phyloP scores from a whole-genome alignment of 1,284 basidiomycete species.

The Pseudozyma pruni region DNA sequence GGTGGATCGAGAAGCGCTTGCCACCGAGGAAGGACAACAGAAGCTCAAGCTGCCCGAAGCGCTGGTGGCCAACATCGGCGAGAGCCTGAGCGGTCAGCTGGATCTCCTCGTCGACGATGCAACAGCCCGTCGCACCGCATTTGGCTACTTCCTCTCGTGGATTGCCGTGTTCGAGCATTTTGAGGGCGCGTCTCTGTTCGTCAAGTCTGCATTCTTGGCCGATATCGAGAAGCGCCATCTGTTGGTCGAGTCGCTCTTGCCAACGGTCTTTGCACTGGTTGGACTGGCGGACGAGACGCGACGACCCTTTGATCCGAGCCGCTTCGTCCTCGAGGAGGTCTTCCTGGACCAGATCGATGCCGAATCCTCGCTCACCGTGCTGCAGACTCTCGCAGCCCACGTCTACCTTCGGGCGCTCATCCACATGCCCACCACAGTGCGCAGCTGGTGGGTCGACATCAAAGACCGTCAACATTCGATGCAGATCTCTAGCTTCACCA shows the following conservation, averaged over 20 bases:
- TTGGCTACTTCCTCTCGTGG: constrained; percentile 81
- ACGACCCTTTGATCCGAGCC: constrained; percentile 77
- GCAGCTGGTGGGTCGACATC: constrained; percentile 85
- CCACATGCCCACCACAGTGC: constrained; percentile 66
- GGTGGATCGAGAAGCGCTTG: constrained; percentile 28
- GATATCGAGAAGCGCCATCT: constrained; percentile 81
- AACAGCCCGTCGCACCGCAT: constrained; percentile 34
- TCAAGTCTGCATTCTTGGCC: constrained; percentile 82
- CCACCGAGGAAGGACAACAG: constrained; percentile 27
- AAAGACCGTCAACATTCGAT: constrained; percentile 87
- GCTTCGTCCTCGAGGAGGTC: constrained; percentile 87
- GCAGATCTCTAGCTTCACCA: constrained; percentile 81
- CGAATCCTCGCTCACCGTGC: constrained; percentile 62
- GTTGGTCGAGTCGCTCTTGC: constrained; percentile 76
- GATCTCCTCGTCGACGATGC: constrained; percentile 35
- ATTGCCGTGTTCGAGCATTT: constrained; percentile 90
- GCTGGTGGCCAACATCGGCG: constrained; percentile 34
- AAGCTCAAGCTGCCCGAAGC: constrained; percentile 27
- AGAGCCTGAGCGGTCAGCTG: constrained; percentile 31
- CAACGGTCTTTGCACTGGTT: constrained; percentile 79
- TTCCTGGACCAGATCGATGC: constrained; percentile 73
- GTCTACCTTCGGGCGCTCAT: constrained; percentile 73
- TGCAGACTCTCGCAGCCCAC: constrained; percentile 83
- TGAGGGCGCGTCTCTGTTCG: constrained; percentile 82
- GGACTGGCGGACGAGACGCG: constrained; percentile 34